A percentile compares a stretch with the other conserved stretches of the same genome.
phyloP scores from a whole-genome alignment of 2,329 filamentous ascomycete species.

The Scopulariopsis brevicaulis region DNA sequence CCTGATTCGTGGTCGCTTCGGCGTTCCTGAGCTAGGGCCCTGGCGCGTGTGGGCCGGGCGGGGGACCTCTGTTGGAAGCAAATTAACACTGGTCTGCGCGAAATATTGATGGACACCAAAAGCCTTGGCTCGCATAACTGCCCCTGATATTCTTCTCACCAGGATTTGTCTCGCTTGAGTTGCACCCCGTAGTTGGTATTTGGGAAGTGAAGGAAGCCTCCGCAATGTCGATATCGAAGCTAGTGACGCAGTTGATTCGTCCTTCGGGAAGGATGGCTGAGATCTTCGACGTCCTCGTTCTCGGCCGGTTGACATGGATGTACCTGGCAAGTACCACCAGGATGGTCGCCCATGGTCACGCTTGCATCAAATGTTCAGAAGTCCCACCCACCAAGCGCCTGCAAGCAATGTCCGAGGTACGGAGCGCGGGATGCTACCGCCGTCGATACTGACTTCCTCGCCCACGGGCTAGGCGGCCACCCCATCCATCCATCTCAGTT shows the following conservation, averaged over 20 bases:
- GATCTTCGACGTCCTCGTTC: neutral
- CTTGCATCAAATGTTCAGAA: neutral
- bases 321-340: neutral
- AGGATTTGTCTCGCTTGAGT: neutral
- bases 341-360: neutral
- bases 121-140: neutral
- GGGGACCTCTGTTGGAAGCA: neutral
- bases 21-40: neutral
- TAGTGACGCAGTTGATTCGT: neutral
- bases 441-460: neutral
- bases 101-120: neutral
- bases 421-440: neutral
- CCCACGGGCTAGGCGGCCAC: neutral
- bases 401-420: neutral
- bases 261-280: neutral
- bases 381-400: neutral
- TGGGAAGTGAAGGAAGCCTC: neutral
- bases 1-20: neutral
- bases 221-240: neutral
- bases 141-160: neutral
- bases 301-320: neutral
- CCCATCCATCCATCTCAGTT: neutral
- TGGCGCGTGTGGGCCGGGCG: neutral
- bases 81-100: neutral
- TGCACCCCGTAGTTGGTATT: neutral